These are phyloP conservation scores for Thielaviopsis punctulata DNA, from an alignment of 2,329 filamentous ascomycete genomes.

Conservation along the genomic window DNA sequence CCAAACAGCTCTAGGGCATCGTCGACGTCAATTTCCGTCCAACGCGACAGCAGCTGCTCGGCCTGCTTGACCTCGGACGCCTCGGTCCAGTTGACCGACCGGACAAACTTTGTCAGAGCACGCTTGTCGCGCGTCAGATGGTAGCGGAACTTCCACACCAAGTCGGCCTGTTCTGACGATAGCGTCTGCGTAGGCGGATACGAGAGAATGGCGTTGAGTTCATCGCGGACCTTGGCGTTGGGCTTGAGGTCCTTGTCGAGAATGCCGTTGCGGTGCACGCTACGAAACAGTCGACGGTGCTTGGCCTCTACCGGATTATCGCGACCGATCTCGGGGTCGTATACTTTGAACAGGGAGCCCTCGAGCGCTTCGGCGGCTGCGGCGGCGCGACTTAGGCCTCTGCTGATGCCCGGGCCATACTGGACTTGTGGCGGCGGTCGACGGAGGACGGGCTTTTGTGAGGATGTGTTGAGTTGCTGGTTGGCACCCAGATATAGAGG, in stretches of 20 bases:
- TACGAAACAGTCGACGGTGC: slow-evolving; percentile 78
- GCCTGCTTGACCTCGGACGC: slow-evolving; percentile 72
- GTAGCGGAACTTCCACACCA: slow-evolving; percentile 95
- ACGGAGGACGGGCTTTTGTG: slow-evolving; percentile 32
- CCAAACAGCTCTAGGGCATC: slow-evolving; percentile 89
- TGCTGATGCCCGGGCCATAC: slow-evolving; percentile 76
- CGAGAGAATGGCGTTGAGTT: slow-evolving; percentile 76
- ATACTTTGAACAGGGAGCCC: slow-evolving; percentile 61
- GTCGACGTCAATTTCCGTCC: slow-evolving; percentile 94
- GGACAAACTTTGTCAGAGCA: slow-evolving; percentile 90
- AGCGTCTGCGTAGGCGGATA: slow-evolving; percentile 85
- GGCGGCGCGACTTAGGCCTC: not conserved
- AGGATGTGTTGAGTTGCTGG: slow-evolving; percentile 25
- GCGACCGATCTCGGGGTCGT: slow-evolving; percentile 77
- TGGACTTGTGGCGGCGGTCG: slow-evolving; percentile 79
- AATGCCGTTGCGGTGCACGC: slow-evolving; percentile 77
- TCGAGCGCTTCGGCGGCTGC: slow-evolving; percentile 18
- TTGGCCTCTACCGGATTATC: slow-evolving; percentile 95
- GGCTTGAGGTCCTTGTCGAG: slow-evolving; percentile 90
- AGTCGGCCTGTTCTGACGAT: slow-evolving; percentile 79
- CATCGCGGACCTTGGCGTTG: slow-evolving; percentile 87
- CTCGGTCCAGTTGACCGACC: slow-evolving; percentile 90
- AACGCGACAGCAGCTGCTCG: slow-evolving; percentile 74
- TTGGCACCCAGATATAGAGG: slow-evolving; percentile 35
- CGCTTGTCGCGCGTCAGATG: slow-evolving; percentile 84